phyloP scores from a whole-genome alignment of 768 basidiomycete genomes.

The Trichaptum fuscoviolaceum region DNA sequence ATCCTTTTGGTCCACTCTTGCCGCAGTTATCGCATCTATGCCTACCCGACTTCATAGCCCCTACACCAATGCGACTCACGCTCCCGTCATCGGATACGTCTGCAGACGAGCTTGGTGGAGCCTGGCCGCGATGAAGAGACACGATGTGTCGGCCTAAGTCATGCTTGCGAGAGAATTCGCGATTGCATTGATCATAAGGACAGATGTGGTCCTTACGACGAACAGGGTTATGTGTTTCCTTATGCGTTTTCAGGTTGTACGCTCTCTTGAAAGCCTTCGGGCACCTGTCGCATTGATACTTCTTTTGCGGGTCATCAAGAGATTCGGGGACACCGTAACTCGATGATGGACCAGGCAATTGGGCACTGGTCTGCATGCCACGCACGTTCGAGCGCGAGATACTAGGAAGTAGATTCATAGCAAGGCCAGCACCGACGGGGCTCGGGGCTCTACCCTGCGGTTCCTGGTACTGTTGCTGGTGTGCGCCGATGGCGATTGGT shows the following conservation, averaged over 20 bases:
- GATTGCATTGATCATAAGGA: constrained; percentile 77
- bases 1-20: constrained; percentile 49
- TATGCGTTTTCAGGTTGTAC: constrained; percentile 93
- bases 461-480: constrained; percentile 8
- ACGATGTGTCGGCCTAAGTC: constrained; percentile 87
- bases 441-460: constrained; percentile 10
- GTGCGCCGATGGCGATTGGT: not conserved
- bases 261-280: constrained; percentile 88
- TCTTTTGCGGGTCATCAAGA: constrained; percentile 66
- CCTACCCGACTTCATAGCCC: constrained; percentile 58
- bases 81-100: constrained; percentile 32
- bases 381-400: constrained; percentile 52
- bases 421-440: constrained; percentile 11
- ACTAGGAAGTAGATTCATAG: constrained; percentile 34
- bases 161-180: constrained; percentile 92
- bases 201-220: constrained; percentile 86
- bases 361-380: constrained; percentile 27
- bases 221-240: constrained; percentile 92
- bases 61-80: constrained; percentile 48
- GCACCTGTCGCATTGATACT: constrained; percentile 72
- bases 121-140: constrained; percentile 76
- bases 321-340: constrained; percentile 19
- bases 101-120: constrained; percentile 27
- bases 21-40: constrained; percentile 74
- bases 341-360: constrained; percentile 41